Evolutionary conservation across 495 filamentous ascomycete species (phyloP).

Genomic region (Tuber aestivum): DNA sequence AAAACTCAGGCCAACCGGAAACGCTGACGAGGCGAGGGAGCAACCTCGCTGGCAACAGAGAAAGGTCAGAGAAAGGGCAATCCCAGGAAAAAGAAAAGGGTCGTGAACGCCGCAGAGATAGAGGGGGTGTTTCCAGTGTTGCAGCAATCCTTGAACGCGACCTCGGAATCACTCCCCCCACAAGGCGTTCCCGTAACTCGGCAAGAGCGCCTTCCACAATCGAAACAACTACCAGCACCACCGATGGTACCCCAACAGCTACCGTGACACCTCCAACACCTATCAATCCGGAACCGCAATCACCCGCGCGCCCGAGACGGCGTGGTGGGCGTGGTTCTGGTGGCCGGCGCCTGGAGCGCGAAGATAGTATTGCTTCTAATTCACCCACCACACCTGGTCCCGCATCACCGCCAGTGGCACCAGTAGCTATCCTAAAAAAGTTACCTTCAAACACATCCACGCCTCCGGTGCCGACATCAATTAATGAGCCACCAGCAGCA

Average conservation of each 20-base stretch:
- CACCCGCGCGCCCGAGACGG: slow-evolving; percentile 30
- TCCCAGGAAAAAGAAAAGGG: slow-evolving; percentile 41
- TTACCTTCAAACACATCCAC: slow-evolving; percentile 15
- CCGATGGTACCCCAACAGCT: slow-evolving; percentile 35
- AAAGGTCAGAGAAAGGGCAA: slow-evolving; percentile 15
- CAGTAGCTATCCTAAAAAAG: slow-evolving; percentile 47
- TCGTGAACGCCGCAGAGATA: slow-evolving; percentile 44
- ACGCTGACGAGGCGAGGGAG: slow-evolving; percentile 18
- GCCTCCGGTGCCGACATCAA: slow-evolving; percentile 20
- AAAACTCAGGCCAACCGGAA: slow-evolving; percentile 6
- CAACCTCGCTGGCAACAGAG: slow-evolving; percentile 38
- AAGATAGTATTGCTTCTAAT: slow-evolving; percentile 37
- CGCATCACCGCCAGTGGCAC: slow-evolving; percentile 17
- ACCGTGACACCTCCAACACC: slow-evolving; percentile 34
- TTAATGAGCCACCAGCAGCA: slow-evolving; percentile 34
- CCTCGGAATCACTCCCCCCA: slow-evolving; percentile 60
- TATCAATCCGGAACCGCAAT: slow-evolving; percentile 36
- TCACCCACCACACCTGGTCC: slow-evolving; percentile 23
- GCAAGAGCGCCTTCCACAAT: slow-evolving; percentile 43
- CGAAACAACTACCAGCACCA: slow-evolving; percentile 42
- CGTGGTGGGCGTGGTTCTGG: slow-evolving; percentile 27
- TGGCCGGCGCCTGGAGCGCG: slow-evolving; percentile 25
- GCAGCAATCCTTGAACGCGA: slow-evolving; percentile 86
- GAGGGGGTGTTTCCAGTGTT: slow-evolving; percentile 55
- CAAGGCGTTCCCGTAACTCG: slow-evolving; percentile 46